These are phyloP conservation scores for Jatropha curcas DNA, from an alignment of 345 rosid genomes.

Conservation along the genomic window DNA sequence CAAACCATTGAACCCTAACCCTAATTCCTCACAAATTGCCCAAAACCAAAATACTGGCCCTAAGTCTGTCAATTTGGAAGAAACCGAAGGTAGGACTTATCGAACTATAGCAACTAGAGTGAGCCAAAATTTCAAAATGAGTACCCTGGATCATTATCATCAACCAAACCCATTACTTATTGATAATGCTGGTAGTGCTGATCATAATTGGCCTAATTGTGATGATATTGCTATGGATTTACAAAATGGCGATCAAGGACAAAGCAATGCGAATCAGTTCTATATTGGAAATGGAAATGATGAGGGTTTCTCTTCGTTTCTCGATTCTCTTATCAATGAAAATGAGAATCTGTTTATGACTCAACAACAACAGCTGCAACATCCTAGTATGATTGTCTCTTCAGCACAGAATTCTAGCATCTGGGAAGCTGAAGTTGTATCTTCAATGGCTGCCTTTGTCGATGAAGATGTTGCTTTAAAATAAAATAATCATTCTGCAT, in stretches of 20 bases:
- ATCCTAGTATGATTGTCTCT: not conserved
- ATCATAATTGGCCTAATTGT: conserved; percentile 6
- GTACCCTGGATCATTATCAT: not conserved
- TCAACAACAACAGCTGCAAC: conserved; percentile 24
- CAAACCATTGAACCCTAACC: conserved; percentile 25
- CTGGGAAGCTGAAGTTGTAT: conserved; percentile 26
- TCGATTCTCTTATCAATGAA: conserved; percentile 64
- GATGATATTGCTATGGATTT: conserved; percentile 15
- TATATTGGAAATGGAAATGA: conserved; percentile 38
- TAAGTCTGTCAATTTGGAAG: conserved; percentile 1
- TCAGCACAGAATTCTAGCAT: conserved; percentile 1
- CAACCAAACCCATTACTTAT: conserved; percentile 1
- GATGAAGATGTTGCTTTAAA: conserved; percentile 16
- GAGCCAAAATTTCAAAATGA: not conserved
- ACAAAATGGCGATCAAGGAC: conserved; percentile 16
- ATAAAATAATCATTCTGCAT: not conserved
- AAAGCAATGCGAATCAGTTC: conserved; percentile 20
- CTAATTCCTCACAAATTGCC: not conserved
- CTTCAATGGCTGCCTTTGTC: conserved; percentile 23
- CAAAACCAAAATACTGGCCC: not conserved
- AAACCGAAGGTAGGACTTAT: not conserved
- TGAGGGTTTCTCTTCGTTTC: conserved; percentile 65
- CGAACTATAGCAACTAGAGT: conserved; percentile 18
- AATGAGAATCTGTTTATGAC: conserved; percentile 33
- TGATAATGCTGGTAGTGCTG: not conserved